Evolutionary conservation across 495 filamentous ascomycete genomes (phyloP), one percentile per base, ranked within the genome.

Genomic region (Massariosphaeria phaeospora): DNA sequence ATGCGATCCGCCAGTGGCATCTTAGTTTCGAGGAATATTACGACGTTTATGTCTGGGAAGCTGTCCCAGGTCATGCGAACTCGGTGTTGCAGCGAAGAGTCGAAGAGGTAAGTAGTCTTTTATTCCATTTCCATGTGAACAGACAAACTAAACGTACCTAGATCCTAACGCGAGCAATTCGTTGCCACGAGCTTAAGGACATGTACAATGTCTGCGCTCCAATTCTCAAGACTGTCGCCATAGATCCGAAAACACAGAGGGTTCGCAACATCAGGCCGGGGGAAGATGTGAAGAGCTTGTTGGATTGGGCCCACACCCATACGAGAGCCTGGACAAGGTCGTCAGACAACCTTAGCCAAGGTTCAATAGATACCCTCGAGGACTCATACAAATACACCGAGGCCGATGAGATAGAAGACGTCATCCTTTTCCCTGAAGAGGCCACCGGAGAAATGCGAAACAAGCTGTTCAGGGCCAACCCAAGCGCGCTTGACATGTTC

Each of bases 21-120:
- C 71, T 79, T 25, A 65, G 65, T 11, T 79, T 78, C 51, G 66
- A 72, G 23, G 71, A 76, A 20, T 77, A 75, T 52, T 74, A 75
- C 49, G 76, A 78, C 57, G 63, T 80, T 23, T 75, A 73, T 46
- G 61, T 80, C 9, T 78, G 75, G 75, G 72, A 77, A 51, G 69
- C 70, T 25, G 63, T 58, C n/a, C 67, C 76, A 13, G 70, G 70
- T 6, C 21, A 66, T 5, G 9, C 35, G 23, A 64, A 42, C 30
- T 41, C 24, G 2, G 20, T 35, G 9, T 47, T 73, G 12, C 70
- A 70, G 35, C 71, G 67, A 23, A 60, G 38, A 30, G 40, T 71
- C 26, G 57, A 59, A 18, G 61, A 65, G 55, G 70, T 71, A 62
- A 33, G 64, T 52, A n/a, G 8, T 33, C 8, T 13, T 11, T 34